Percentiles rank a stretch among this genome's conserved stretches.
Evolutionary conservation across 2,329 filamentous ascomycete genomes (phyloP).

Genomic region (Pseudopithomyces chartarum): DNA sequence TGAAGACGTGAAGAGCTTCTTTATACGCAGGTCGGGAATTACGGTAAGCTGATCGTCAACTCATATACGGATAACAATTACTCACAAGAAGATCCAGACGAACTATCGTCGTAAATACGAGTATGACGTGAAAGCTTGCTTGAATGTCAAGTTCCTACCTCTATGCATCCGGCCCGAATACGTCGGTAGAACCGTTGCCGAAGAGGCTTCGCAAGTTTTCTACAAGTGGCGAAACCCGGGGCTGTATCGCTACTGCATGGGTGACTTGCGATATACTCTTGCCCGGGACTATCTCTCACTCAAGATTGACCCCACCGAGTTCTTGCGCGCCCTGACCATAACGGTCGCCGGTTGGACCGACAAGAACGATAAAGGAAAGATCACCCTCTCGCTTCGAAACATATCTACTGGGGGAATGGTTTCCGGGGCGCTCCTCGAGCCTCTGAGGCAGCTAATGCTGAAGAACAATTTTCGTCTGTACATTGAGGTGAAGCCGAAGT

Average conservation of each 20-base stretch:
- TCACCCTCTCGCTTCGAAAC: too few species aligned
- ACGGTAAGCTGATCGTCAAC: neutral
- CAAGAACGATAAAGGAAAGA: too few species aligned
- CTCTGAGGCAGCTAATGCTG: too few species aligned
- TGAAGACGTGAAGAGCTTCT: neutral
- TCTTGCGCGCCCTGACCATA: neutral
- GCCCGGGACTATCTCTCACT: neutral
- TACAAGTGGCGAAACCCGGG: neutral
- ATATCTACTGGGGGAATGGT: too few species aligned
- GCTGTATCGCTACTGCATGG: neutral
- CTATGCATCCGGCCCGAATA: neutral
- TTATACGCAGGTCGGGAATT: neutral
- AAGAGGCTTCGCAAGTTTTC: neutral
- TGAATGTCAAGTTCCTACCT: neutral
- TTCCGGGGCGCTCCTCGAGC: too few species aligned
- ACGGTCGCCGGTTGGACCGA: neutral
- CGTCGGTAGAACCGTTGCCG: neutral
- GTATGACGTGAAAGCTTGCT: neutral
- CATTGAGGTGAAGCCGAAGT: too few species aligned
- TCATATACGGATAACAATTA: neutral
- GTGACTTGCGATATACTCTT: neutral
- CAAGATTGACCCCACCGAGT: neutral
- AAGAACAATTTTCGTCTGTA: too few species aligned
- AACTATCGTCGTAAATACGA: neutral
- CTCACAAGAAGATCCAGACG: neutral